Base-by-base conservation (phyloP, 805 yeast species). In the Suhomyces sp. region DNA sequence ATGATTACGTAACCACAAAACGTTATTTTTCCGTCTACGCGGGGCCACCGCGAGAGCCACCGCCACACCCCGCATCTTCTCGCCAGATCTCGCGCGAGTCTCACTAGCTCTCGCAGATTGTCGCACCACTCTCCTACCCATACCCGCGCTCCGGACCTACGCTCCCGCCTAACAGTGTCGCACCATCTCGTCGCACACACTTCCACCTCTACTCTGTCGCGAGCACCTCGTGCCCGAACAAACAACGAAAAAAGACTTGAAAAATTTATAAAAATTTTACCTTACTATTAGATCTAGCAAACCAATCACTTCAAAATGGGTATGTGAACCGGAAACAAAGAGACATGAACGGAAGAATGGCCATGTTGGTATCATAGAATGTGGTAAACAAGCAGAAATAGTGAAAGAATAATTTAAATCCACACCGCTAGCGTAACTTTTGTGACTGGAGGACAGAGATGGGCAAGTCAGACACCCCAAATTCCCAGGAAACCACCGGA, bases 251-350 rank as follows among this genome's bases (percentile, higher is more conserved):
- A 42, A 24, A 22, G 27, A 42, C 19, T 42, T 42, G 41, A 46
- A 46, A 46, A 46, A 46, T 27, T 29, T 46, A 27, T 46, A 44
- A 48, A 48, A 48, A 48, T 48, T 48, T 48, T 48, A 31, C 29
- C 26, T 42, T 24, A 12, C 48, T 40, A 48, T 48, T 48, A 48
- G 44, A 35, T 27, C 44, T 35, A 48, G 44, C 50, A 48, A 48
- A 48, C 50, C 46, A 48, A 48, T 40, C 50, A 36, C 42, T 38
- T 48, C 38, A 48, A 38, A 48, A 48, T 48, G 50, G 50, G 50
- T 48, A 48, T 48, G 50, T 48, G 50, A 48, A 40, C 36, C n/a
- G 23, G n/a, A 17, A 17, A 17, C 12, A 38, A 19, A 6, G 42
- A 17, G 22, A 38, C 4, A 38, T 5, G 17, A 38, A 6, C 22